Base-by-base conservation (phyloP, 768 basidiomycete genomes). In the Serendipita sp. region DNA sequence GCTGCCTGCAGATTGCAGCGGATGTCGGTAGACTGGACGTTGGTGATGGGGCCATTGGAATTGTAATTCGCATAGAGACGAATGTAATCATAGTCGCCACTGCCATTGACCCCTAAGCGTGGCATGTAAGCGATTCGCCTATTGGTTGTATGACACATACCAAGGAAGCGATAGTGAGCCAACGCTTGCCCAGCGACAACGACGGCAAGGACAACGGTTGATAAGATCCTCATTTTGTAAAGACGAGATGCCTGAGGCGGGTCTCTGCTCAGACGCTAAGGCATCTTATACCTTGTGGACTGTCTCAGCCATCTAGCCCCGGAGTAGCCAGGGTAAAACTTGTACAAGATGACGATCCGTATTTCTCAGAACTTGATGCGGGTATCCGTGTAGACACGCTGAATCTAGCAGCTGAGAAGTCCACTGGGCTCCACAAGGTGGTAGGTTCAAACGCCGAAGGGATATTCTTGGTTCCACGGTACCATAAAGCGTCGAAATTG, bases 21-120 rank as follows among this genome's bases (percentile, higher is more conserved):
- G 45, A 62, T 62, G 48, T 62, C 62, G 31, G 43, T 58, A 17
- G 62, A 60, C n/a, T 17, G 16, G 16, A 62, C 62, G 30, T 34
- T 34, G 26, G 62, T 44, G 26, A 45, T 31, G 41, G 42, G 61
- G 20, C 41, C 61, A 44, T 62, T 62, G 13, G 61, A 62, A 42
- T 62, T 34, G 9, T 31, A 9, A 33, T 58, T 58, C 9, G 13
- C 7, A 28, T 48, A 48, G 20, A 50, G 45, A 20, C 45, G 22
- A 28, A 58, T 58, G 53, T 58, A 58, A 22, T 58, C 22, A 31
- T 58, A 58, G 30, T 58, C 53, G 28, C 31, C 31, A 33, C 53
- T 58, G 16, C 53, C 53, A 31, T 58, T 58, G 22, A 58, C 9
- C 9, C 30, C 53, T 58, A 28, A 58, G 9, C 7, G 9, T 3